Base-by-base conservation (phyloP, 179 eudicot genomes). In the Dionaea muscipula region DNA sequence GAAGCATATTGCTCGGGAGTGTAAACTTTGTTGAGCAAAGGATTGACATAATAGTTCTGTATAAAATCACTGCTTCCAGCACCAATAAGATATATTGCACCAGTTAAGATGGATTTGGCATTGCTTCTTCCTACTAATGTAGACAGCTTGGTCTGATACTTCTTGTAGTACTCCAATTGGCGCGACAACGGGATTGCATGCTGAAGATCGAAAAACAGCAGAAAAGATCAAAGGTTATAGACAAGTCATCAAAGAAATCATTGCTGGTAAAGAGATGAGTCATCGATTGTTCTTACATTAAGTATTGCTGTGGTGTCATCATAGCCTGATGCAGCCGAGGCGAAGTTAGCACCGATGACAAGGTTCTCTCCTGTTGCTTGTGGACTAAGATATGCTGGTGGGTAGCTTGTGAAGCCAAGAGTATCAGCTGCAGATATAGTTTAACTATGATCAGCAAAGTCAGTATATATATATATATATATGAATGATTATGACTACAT, bases 331-430 rank as follows among this genome's bases (percentile, higher is more conserved):
- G 66, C 98, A 66, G 98, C 98, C 22, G 98, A 91, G 18, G 85
- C 98, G 55, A 91, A 91, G 60, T 87, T 91, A 57, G 86, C 79
- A 16, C 98, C 98, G 33, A 77, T 63, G 2, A 84, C 86, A 58
- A 91, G 89, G 67, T 79, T 82, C 36, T 82, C 77, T 26, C 94
- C 94, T 19, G 94, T 75, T 52, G 96, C 96, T 45, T 82, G 74
- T 22, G 98, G 96, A 82, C 96, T 87, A 16, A 91, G 75, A 67
- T 87, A 91, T 15, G 98, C 83, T 3, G 91, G 79, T 38, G 96
- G 78, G 61, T 77, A 84, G 14, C 56, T 74, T 18, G 88, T 75
- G 61, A 87, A 91, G 1, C 98, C 98, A 43, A 91, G 61, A 24
- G 86, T 79, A 17, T 91, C 96, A 59, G 98, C 98, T 87, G 69